phyloP scores from a whole-genome alignment of 164 flowering plant species.

The Umbellularia californica region DNA sequence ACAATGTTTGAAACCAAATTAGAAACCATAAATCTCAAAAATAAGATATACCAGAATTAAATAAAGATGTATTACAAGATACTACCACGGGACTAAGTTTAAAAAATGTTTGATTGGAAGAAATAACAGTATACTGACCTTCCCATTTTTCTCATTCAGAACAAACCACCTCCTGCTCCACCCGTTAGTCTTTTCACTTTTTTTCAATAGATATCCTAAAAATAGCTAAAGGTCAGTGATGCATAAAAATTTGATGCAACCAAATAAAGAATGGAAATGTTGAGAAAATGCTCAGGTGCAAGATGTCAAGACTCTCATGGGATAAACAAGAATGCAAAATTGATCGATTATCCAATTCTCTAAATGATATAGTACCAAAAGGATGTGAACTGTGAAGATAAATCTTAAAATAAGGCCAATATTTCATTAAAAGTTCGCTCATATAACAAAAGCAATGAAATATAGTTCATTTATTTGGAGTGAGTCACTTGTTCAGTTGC shows the following conservation, averaged over 20 bases:
- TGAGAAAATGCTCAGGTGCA: neutral
- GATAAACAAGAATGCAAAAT: no score
- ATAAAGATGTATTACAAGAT: no score
- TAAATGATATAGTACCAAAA: no score
- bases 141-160: conserved; percentile 89
- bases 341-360: no score
- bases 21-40: neutral
- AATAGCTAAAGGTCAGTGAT: neutral
- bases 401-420: no score
- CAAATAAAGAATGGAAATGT: neutral
- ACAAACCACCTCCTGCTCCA: conserved; percentile 99
- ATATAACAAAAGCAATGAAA: no score
- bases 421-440: no score
- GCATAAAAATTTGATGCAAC: neutral
- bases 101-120: neutral
- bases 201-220: conserved; percentile 82
- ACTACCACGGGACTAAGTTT: neutral
- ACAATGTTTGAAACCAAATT: neutral
- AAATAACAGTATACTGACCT: conserved; percentile 44
- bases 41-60: neutral
- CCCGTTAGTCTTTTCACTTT: conserved; percentile 86
- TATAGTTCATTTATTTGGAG: no score
- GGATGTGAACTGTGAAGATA: no score
- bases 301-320: neutral
- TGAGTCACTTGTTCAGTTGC: no score